Conservation (phyloP, 495 filamentous ascomycete species). For the Neurospora cerealis region DNA sequence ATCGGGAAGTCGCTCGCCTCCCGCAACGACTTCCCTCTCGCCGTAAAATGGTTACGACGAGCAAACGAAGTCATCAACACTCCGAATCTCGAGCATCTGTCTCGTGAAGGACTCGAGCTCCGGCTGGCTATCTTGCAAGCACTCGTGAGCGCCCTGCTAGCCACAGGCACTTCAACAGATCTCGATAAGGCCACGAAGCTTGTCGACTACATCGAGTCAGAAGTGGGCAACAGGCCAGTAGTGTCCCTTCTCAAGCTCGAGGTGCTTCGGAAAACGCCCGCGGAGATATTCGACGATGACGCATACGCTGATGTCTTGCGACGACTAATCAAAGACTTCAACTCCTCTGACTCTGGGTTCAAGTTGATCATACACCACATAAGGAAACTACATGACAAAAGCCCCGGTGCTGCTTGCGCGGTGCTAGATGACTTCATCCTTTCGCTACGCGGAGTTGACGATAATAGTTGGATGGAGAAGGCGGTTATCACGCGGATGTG, state of each 20-base stretch:
- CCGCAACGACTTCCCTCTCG: conserved; percentile 41
- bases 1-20: conserved; percentile 54
- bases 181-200: conserved; percentile 46
- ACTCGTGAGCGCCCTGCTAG: conserved; percentile 45
- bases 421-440: conserved; percentile 52
- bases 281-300: conserved; percentile 35
- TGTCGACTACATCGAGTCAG: conserved; percentile 47
- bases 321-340: conserved; percentile 45
- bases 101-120: conserved; percentile 52
- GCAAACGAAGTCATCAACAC: conserved; percentile 49
- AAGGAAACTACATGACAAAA: conserved; percentile 51
- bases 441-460: conserved; percentile 30
- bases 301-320: conserved; percentile 42
- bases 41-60: conserved; percentile 66
- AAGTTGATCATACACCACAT: conserved; percentile 62
- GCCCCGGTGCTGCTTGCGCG: conserved; percentile 38
- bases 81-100: conserved; percentile 46
- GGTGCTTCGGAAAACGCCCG: conserved; percentile 37
- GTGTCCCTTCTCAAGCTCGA: conserved; percentile 66
- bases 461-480: conserved; percentile 51
- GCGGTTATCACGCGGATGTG: conserved; percentile 52
- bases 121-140: conserved; percentile 56
- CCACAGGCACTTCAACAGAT: conserved; percentile 31
- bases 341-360: conserved; percentile 52
- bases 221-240: conserved; percentile 50